These are phyloP conservation scores for Pseudodiploospora longispora DNA, from an alignment of 2,329 filamentous ascomycete species.

Conservation along the genomic window DNA sequence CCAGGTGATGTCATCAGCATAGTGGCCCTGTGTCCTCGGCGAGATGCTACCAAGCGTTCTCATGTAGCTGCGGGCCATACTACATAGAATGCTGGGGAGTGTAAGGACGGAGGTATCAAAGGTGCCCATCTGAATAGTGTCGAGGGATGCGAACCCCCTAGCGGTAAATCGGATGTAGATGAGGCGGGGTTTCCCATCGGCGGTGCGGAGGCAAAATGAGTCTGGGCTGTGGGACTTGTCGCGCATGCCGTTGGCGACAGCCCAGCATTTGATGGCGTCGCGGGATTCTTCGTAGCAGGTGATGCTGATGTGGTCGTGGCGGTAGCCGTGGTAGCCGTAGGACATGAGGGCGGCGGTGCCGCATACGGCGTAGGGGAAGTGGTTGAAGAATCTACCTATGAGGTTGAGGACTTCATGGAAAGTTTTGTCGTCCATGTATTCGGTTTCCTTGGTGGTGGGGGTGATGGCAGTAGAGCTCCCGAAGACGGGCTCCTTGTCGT, in stretches of 20 bases:
- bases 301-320: constrained; percentile 29
- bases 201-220: constrained; percentile 28
- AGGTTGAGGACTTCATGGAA: constrained; percentile 30
- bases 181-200: constrained; percentile 19
- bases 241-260: constrained; percentile 24
- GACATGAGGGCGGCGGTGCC: constrained; percentile 37
- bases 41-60: constrained; percentile 12
- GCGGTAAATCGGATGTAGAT: constrained; percentile 29
- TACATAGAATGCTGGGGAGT: constrained; percentile 26
- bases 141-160: constrained; percentile 22
- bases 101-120: constrained; percentile 21
- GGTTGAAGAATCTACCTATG: constrained; percentile 31
- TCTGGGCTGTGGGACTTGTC: constrained; percentile 14
- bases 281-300: constrained; percentile 29
- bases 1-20: constrained; percentile 26
- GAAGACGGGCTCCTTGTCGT: too few relatives aligned
- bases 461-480: too few relatives aligned
- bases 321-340: constrained; percentile 29
- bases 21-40: constrained; percentile 10
- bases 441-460: not conserved
- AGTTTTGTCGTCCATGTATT: constrained; percentile 18
- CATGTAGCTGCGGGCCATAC: constrained; percentile 26
- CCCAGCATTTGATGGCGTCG: constrained; percentile 34
- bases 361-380: constrained; percentile 38
- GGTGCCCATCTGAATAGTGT: constrained; percentile 12